phyloP scores from a whole-genome alignment of 306 rosid species.

The Sphenostylis stenocarpa region DNA sequence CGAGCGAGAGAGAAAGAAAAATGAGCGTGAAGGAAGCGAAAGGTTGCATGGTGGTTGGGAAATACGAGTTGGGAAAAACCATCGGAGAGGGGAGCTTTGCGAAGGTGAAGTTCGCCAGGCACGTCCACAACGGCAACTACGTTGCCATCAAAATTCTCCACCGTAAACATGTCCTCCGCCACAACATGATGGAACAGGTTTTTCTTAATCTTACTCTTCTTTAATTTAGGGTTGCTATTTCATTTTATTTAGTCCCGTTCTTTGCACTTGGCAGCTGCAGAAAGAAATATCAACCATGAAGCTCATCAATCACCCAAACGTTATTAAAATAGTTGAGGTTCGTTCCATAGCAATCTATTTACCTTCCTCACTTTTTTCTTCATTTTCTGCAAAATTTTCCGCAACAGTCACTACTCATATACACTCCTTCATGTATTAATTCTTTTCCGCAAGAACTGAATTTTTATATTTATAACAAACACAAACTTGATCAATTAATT shows the following conservation, averaged over 20 bases:
- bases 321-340: constrained; percentile 76
- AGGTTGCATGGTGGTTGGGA: constrained; percentile 72
- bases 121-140: constrained; percentile 46
- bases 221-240: neutral
- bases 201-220: no score
- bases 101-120: constrained; percentile 81
- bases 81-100: constrained; percentile 96
- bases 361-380: no score
- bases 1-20: neutral
- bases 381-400: no score
- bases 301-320: constrained; percentile 90
- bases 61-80: constrained; percentile 84
- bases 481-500: no score
- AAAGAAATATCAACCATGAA: constrained; percentile 87
- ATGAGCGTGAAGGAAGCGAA: constrained; percentile 40
- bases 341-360: neutral
- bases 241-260: no score
- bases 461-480: no score
- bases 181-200: constrained; percentile 87
- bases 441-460: no score
- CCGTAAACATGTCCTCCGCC: constrained; percentile 73
- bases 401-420: no score
- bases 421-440: no score
- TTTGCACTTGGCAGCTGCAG: constrained; percentile 48
- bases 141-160: constrained; percentile 90